Base-by-base conservation (phyloP, 169 alveolate species). In the Plasmodium knowlesi region DNA sequence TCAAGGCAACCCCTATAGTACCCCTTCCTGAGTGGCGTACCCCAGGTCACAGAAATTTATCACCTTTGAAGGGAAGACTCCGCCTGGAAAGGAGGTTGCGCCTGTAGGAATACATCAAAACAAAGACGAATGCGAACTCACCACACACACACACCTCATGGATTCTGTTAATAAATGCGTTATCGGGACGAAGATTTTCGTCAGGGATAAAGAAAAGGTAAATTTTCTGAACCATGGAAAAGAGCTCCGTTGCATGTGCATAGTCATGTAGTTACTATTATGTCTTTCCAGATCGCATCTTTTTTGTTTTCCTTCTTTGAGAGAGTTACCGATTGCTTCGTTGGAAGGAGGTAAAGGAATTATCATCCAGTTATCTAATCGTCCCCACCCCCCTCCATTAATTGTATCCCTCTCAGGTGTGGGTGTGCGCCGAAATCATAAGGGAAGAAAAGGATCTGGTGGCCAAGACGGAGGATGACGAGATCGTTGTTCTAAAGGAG, bases 381-480 rank as follows among this genome's bases (percentile, higher is more conserved):
- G 83, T 10, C 19, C 25, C 12, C 28, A 53, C 19, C 3, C 1
- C 34, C 50, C 74, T 39, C 39, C 19, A 32, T n/a, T 32, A 10
- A 43, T 12, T 12, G 61, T 22, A 3, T 4, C 54, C 54, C n/a
- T 10, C 5, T 46, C 74, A 88, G 94, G 94, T 88, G 43, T 88
- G 94, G 94, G 79, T 61, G n/a, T 32, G 94, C 30, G 94, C 94
- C 34, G 94, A 88, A 54, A 79, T 88, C 30, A 79, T 88, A 37
- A 76, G 79, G 22, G 94, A 88, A 30, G 94, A 76, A 19, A 78
- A 30, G 25, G 84, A 79, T 16, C 79, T 88, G 16, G 83, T 88
- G 25, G 94, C 46, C 14, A 88, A 88, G 54, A 88, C 84, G 2
- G 94, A 88, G 30, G 94, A 88, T 79, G 94, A 88, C 71, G 94